A percentile compares a stretch with the other conserved stretches of the same genome.
These are phyloP conservation scores for Zalaria sp. DNA, from an alignment of 2,329 filamentous ascomycete genomes.

Conservation along the genomic window DNA sequence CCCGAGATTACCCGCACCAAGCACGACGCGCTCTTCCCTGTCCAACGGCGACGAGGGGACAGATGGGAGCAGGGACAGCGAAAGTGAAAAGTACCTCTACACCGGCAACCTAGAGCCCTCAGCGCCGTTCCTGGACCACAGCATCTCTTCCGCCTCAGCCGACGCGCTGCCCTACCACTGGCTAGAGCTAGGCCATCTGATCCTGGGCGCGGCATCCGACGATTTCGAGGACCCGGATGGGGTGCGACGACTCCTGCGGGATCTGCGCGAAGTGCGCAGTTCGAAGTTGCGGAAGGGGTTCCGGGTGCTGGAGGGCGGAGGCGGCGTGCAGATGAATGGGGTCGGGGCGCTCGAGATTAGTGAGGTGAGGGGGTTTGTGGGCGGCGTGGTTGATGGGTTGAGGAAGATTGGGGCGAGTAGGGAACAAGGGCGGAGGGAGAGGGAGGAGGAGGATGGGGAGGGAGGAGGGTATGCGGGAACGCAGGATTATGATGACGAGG, in stretches of 20 bases:
- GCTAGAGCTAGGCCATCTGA: slow-evolving; percentile 77
- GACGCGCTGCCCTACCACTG: slow-evolving; percentile 83
- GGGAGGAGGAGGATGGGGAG: slow-evolving; percentile 54
- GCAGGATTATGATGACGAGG: slow-evolving; percentile 42
- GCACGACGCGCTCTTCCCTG: slow-evolving; percentile 15
- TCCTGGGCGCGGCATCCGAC: slow-evolving; percentile 73
- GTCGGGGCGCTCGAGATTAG: slow-evolving; percentile 89
- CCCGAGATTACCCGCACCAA: slow-evolving; percentile 49
- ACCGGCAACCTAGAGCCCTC: slow-evolving; percentile 15
- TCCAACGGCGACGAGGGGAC: neutral
- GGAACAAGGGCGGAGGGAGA: slow-evolving; percentile 63
- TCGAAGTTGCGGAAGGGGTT: slow-evolving; percentile 75
- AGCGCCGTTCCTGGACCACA: slow-evolving; percentile 61
- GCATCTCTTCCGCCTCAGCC: slow-evolving; percentile 56
- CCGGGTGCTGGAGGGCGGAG: slow-evolving; percentile 54
- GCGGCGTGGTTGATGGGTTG: slow-evolving; percentile 75
- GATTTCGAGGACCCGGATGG: slow-evolving; percentile 64
- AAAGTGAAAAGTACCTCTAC: slow-evolving; percentile 12
- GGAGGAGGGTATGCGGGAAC: slow-evolving; percentile 31
- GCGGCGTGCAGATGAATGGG: slow-evolving; percentile 61
- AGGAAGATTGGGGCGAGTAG: slow-evolving; percentile 68
- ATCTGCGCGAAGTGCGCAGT: slow-evolving; percentile 74
- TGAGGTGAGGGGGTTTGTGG: slow-evolving; percentile 71
- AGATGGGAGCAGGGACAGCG: neutral
- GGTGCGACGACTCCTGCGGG: slow-evolving; percentile 61